These are phyloP conservation scores for Suhomyces ambrosiae DNA, from an alignment of 1,139 yeast species.

Conservation along the genomic window DNA sequence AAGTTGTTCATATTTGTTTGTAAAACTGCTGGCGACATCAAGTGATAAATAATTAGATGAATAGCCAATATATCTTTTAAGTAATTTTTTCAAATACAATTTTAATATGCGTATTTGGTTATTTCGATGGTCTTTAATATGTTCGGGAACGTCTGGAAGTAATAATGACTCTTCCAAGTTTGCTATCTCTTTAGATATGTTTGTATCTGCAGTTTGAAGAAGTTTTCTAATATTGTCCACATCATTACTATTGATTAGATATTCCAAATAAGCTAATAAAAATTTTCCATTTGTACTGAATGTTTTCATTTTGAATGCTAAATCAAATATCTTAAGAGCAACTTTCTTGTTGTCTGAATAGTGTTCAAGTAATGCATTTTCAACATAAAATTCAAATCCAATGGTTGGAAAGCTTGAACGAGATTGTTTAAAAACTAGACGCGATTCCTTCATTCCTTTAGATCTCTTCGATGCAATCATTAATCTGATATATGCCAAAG, in stretches of 20 bases:
- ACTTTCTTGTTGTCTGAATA: conserved; percentile 65
- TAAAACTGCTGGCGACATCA: conserved; percentile 65
- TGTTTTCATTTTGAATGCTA: conserved; percentile 61
- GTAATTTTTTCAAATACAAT: conserved; percentile 27
- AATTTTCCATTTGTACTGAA: conserved; percentile 62
- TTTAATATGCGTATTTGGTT: conserved; percentile 28
- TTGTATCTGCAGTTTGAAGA: conserved; percentile 60
- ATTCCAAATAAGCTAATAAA: conserved; percentile 70
- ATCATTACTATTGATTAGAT: conserved; percentile 71
- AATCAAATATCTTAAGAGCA: conserved; percentile 76
- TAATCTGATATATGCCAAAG: conserved; percentile 54
- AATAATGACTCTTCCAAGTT: conserved; percentile 22
- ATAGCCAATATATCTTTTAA: conserved; percentile 32
- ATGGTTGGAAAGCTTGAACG: conserved; percentile 51
- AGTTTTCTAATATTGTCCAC: conserved; percentile 80
- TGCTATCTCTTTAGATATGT: conserved; percentile 40
- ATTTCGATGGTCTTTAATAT: conserved; percentile 21
- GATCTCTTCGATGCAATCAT: conserved; percentile 65
- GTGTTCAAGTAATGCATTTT: conserved; percentile 81
- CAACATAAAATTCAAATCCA: conserved; percentile 77
- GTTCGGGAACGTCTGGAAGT: conserved; percentile 25
- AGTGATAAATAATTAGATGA: conserved; percentile 61
- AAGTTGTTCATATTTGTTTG: conserved; percentile 61
- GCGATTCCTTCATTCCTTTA: conserved; percentile 71
- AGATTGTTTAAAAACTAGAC: conserved; percentile 65